Evolutionary conservation across 2,329 filamentous ascomycete genomes (phyloP), one percentile per base, ranked within the genome.

Genomic region (Calonectria pseudoreteaudii): DNA sequence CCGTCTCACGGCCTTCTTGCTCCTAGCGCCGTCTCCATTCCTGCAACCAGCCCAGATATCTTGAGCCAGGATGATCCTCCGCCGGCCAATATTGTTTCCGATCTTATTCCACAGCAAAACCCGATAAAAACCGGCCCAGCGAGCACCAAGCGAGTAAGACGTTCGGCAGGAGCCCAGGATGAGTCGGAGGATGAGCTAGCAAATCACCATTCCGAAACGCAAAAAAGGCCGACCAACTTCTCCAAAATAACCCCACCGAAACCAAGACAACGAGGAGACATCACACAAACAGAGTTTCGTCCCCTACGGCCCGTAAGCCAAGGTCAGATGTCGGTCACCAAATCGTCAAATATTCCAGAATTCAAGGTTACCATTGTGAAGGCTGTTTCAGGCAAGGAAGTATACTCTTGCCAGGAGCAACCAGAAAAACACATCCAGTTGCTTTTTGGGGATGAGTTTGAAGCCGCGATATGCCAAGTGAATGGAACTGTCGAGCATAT

Each of bases 171-270:
- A 31, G 41, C 20, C 38, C 68, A 20, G 2, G 50, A 58, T 26
- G 71, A 62, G 0, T 83, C 80, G 2, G 82, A 82, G 34, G 83
- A 85, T 65, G 83, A 85, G 72, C 76, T 85, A 20, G 58, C 50
- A 30, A 68, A 65, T 47, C 56, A 49, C n/a, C 52, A 53, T 38
- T 47, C 50, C n/a, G 13, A 66, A 58, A 26, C 20, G 23, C 56
- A 36, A 16, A 77, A 77, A 36, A 76, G 66, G 28, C 3, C 14
- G 23, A 76, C 68, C 53, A 77, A 76, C 47, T 78, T 77, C 31
- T 71, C 76, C 23, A 66, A 62, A 5, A 36, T 78, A 11, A 26
- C 67, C 3, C 44, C 38, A 30, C 49, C 52, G 30, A 56, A 49
- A 28, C 38, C 49, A 18, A 18, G 52, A 34, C 68, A 74, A 34